Evolutionary conservation across 2,329 filamentous ascomycete species (phyloP), one percentile per base, ranked within the genome.

Genomic region (Botrytis fabae): DNA sequence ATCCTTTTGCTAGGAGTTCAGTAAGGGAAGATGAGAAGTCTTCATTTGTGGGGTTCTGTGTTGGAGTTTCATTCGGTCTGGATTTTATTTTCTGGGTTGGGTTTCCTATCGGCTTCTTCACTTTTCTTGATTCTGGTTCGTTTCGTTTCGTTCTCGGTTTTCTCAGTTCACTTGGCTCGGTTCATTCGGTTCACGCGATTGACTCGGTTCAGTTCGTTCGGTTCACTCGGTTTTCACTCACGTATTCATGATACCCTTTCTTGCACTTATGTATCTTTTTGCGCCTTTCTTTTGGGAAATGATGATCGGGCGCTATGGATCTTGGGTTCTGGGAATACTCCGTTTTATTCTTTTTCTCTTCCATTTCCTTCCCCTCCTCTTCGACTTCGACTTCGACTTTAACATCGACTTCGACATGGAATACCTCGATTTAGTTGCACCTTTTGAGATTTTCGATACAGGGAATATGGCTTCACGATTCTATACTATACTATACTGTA

Each of bases 1-100:
- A 4, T 18, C 10, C 12, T 61, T 2, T n/a, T 0, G 4, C 25
- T 0, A 18, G 1, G 14, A 28, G 1, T 18, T 20, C 25, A 20
- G 12, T 0, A 63, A 1, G 25, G 35, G 9, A n/a, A 32, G 10
- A 28, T 1, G 0, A 28, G n/a, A 14, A 1, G 7, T 14, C 59
- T 38, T 12, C 28, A 35, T 9, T 16, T 20, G 22, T 40, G 12
- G 22, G 38, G 10, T n/a, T 38, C 0, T 14, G 20, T 35, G 59
- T 0, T 12, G 35, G 1, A 25, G 2, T n/a, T 61, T 38, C 1
- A 35, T 40, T 40, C 20, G 14, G 14, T 18, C 14, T 9, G 1
- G 51, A 28, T 54, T 1, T 28, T 28, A 16, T 9, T 28, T 28
- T 2, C 38, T 38, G 38, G 38, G 38, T 38, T 57, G 51, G 51